Percentiles rank a stretch among this genome's conserved stretches.
phyloP scores from a whole-genome alignment of 1,139 yeast genomes.

The Pichia sp. region DNA sequence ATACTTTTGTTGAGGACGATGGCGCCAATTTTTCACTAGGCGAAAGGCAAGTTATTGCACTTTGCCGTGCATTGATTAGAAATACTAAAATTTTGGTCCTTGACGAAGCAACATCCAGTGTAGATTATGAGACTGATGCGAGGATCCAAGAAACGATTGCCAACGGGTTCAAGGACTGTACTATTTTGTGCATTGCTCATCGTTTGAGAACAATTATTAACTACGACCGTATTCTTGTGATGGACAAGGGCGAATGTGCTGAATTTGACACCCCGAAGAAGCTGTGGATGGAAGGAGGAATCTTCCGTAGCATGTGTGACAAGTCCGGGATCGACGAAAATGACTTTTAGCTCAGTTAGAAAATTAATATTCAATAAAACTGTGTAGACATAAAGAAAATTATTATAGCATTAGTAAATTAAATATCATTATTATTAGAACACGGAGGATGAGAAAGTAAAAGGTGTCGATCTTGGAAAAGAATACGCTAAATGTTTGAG shows the following conservation, averaged over 20 bases:
- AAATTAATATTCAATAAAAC: not conserved
- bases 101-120: slow-evolving; percentile 57
- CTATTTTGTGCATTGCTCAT: slow-evolving; percentile 54
- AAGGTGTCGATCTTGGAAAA: not conserved
- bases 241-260: slow-evolving; percentile 3
- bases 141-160: slow-evolving; percentile 47
- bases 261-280: slow-evolving; percentile 48
- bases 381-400: not conserved
- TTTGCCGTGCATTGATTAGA: slow-evolving; percentile 50
- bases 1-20: slow-evolving; percentile 48
- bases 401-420: not conserved
- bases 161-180: slow-evolving; percentile 41
- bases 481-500: not conserved
- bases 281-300: slow-evolving; percentile 34
- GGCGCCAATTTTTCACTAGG: slow-evolving; percentile 55
- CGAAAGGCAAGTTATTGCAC: slow-evolving; percentile 50
- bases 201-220: slow-evolving; percentile 38
- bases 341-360: slow-evolving; percentile 5
- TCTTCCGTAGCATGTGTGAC: slow-evolving; percentile 37
- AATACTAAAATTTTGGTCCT: slow-evolving; percentile 46
- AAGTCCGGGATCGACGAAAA: slow-evolving; percentile 29
- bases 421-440: not conserved
- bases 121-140: slow-evolving; percentile 52
- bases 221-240: slow-evolving; percentile 1
- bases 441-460: not conserved